These are phyloP conservation scores for Testicularia cyperi DNA, from an alignment of 1,284 basidiomycete species.

Conservation along the genomic window DNA sequence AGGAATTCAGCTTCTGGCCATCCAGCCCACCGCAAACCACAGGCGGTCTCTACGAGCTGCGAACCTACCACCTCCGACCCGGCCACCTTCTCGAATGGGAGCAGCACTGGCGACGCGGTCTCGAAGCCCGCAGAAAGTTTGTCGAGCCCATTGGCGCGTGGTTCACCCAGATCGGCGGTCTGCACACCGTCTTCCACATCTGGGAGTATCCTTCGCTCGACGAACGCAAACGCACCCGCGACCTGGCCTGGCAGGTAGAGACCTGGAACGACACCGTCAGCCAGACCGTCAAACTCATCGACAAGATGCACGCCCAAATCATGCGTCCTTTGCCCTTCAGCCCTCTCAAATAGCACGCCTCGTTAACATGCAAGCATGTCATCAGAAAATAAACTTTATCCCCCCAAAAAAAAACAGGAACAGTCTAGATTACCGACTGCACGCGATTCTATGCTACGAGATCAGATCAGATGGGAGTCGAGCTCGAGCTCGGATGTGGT, in stretches of 20 bases:
- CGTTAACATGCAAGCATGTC: too few relatives aligned
- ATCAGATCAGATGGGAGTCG: too few relatives aligned
- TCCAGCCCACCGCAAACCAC: conserved; percentile 29
- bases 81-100: conserved; percentile 57
- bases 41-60: conserved; percentile 49
- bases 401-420: too few relatives aligned
- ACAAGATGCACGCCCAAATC: conserved; percentile 59
- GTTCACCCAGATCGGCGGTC: conserved; percentile 55
- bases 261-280: conserved; percentile 58
- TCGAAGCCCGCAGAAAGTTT: conserved; percentile 54
- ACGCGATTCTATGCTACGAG: too few relatives aligned
- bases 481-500: too few relatives aligned
- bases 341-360: conserved; percentile 22
- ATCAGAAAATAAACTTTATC: too few relatives aligned
- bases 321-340: conserved; percentile 50
- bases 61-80: conserved; percentile 56
- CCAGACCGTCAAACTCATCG: conserved; percentile 56
- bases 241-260: conserved; percentile 57
- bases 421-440: too few relatives aligned
- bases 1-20: conserved; percentile 58
- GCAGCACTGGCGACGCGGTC: conserved; percentile 54
- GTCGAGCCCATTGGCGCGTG: conserved; percentile 57
- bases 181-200: conserved; percentile 58
- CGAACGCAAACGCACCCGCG: conserved; percentile 54
- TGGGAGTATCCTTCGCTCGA: conserved; percentile 57